Evolutionary conservation across 106 monocot species (phyloP).

Genomic region (Apostasia shenzhenica): DNA sequence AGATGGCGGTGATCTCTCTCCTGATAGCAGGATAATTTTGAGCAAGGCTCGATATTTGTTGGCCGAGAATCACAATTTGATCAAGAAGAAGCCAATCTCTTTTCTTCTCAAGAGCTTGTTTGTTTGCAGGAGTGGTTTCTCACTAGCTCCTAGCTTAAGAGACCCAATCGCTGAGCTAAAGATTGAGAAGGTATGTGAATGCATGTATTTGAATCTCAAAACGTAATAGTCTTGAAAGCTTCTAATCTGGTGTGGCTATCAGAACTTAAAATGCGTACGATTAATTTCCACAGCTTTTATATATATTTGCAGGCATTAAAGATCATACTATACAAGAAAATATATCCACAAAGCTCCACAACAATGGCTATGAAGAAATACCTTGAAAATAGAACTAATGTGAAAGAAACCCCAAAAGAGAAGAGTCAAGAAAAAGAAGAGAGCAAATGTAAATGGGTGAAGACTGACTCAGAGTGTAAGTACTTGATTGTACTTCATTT

Average conservation of each 20-base stretch:
- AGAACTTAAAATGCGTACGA: too few species aligned
- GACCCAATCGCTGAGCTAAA: conserved; percentile 52
- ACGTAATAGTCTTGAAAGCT: too few species aligned
- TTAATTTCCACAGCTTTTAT: background rate
- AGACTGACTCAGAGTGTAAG: conserved; percentile 70
- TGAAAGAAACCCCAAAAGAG: conserved; percentile 9
- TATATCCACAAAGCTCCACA: conserved; percentile 37
- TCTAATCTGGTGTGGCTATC: too few species aligned
- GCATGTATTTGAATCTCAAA: background rate
- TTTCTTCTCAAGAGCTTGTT: conserved; percentile 77
- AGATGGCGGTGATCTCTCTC: conserved; percentile 44
- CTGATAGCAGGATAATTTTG: conserved; percentile 48
- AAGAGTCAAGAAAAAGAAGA: conserved; percentile 22
- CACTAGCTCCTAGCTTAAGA: conserved; percentile 39
- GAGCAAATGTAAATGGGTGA: conserved; percentile 59
- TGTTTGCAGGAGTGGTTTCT: conserved; percentile 43
- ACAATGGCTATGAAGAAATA: conserved; percentile 28
- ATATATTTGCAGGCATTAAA: conserved; percentile 34
- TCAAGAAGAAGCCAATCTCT: conserved; percentile 42
- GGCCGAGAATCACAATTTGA: conserved; percentile 21
- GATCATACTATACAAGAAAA: conserved; percentile 63
- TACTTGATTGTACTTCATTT: background rate
- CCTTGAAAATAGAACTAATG: conserved; percentile 30
- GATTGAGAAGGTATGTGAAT: conserved; percentile 58
- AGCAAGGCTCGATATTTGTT: conserved; percentile 42